Conservation (phyloP, 1,284 basidiomycete species). For the Paramarasmius palmivorus region DNA sequence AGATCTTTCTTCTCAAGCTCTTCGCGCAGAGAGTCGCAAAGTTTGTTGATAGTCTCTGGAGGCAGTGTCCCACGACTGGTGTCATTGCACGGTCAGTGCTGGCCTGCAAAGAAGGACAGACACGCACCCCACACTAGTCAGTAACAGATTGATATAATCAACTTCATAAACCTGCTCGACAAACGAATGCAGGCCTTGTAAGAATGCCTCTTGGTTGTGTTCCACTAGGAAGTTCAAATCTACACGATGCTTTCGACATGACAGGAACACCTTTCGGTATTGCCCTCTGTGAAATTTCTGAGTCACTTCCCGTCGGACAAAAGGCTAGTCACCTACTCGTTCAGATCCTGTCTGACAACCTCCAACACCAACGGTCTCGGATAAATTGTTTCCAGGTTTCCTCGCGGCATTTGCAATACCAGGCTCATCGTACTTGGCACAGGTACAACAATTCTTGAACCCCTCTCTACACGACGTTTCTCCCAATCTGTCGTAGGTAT, state of each 20-base stretch:
- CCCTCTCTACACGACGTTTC: constrained; percentile 81
- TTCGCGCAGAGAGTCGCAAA: constrained; percentile 80
- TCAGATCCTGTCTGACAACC: constrained; percentile 74
- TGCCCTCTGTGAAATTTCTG: constrained; percentile 39
- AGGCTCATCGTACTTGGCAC: constrained; percentile 87
- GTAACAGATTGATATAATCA: constrained; percentile 92
- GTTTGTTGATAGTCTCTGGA: constrained; percentile 59
- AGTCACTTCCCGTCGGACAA: constrained; percentile 47
- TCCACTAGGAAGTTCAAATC: constrained; percentile 90
- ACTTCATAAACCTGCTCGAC: constrained; percentile 87
- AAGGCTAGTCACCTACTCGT: no score
- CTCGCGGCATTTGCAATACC: constrained; percentile 96
- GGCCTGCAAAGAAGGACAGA: constrained; percentile 1
- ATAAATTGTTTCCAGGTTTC: constrained; percentile 95
- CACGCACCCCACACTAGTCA: constrained; percentile 80
- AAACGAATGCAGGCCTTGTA: constrained; percentile 56
- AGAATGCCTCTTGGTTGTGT: constrained; percentile 72
- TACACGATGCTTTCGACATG: constrained; percentile 92
- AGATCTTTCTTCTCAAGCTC: constrained; percentile 76
- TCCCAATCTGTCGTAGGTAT: constrained; percentile 55
- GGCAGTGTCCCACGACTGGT: constrained; percentile 58
- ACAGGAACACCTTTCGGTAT: constrained; percentile 86
- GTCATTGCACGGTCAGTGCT: neutral
- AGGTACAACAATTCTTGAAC: constrained; percentile 82
- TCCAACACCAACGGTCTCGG: constrained; percentile 91